phyloP scores from a whole-genome alignment of 2,329 filamentous ascomycete genomes.

The Trichoderma atrobrunneum region DNA sequence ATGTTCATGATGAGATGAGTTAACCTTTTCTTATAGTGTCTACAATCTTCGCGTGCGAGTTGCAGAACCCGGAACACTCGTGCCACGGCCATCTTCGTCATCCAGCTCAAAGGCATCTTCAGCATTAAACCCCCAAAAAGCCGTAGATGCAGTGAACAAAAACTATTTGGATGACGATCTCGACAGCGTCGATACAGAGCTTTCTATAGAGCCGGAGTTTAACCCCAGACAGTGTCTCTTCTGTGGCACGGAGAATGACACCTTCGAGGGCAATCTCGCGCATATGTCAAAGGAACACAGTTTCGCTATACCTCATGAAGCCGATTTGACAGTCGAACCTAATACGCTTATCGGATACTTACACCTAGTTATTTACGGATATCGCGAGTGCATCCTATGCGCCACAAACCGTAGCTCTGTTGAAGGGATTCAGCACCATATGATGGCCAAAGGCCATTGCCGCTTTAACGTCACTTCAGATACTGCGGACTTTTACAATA shows the following conservation, averaged over 20 bases:
- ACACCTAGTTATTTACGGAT: constrained; percentile 47
- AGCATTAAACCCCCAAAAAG: not conserved
- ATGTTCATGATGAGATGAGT: not conserved
- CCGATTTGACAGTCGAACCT: constrained; percentile 43
- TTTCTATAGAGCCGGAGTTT: constrained; percentile 25
- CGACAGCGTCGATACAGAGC: not conserved
- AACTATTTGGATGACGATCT: not conserved
- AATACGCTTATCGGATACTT: constrained; percentile 48
- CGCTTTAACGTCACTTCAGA: constrained; percentile 42
- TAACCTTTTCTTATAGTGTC: constrained; percentile 21
- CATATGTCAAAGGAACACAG: constrained; percentile 53
- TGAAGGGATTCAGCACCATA: constrained; percentile 50
- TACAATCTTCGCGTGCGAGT: constrained; percentile 27
- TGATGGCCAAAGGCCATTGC: constrained; percentile 49
- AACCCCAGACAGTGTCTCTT: constrained; percentile 40
- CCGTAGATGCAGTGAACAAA: not conserved
- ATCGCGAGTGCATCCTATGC: constrained; percentile 52
- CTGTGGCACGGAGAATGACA: constrained; percentile 33
- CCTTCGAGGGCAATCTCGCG: constrained; percentile 37
- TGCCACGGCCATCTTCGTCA: not conserved
- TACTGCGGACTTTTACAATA: constrained; percentile 42
- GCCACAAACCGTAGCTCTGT: constrained; percentile 41
- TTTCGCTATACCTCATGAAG: constrained; percentile 41
- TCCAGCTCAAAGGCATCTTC: not conserved
- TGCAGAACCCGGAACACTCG: constrained; percentile 23